Base-by-base conservation (phyloP, 2,329 filamentous ascomycete species). In the Nothomitra cinnamomea region DNA sequence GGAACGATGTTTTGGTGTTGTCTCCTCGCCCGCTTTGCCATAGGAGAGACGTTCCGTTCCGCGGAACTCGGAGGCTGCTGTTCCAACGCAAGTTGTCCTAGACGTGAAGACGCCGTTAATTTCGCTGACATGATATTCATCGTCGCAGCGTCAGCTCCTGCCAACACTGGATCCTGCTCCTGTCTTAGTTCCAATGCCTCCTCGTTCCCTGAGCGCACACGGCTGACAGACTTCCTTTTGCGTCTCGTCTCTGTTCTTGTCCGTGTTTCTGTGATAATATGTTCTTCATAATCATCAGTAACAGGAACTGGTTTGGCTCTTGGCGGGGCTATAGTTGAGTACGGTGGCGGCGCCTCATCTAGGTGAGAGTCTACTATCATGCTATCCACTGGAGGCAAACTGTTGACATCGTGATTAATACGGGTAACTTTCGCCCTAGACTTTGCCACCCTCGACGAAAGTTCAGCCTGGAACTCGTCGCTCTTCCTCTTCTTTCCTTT, bases 401-500 rank as follows among this genome's bases (percentile, higher is more conserved):
- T 10, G 4, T 22, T 43, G 22, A 17, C 40, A 13, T 48, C 19
- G n/a, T 32, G n/a, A 2, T 54, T 36, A 19, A 40, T 24, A 12
- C 54, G 55, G 8, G 43, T 45, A 12, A 42, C 49, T 4, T 50
- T 49, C 22, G 53, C 53, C 24, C 55, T 17, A 67, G 4, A 63
- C 65, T 38, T 64, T 61, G 54, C 70, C 6, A 25, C 19, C 25
- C 41, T 49, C 43, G 22, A 35, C 4, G n/a, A n/a, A 10, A 2
- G 15, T 40, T 51, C 53, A 2, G n/a, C 21, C 13, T 45, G 6
- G 21, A 25, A 69, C 55, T 73, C 72, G 21, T 72, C 67, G 56
- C 71, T 74, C 59, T 72, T 74, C 51, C 72, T 64, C 59, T 74
- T 74, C 59, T 68, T 72, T 3, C 69, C 69, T 57, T 64, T 66